phyloP scores from a whole-genome alignment of 768 basidiomycete genomes.

The Agaricus blazei region DNA sequence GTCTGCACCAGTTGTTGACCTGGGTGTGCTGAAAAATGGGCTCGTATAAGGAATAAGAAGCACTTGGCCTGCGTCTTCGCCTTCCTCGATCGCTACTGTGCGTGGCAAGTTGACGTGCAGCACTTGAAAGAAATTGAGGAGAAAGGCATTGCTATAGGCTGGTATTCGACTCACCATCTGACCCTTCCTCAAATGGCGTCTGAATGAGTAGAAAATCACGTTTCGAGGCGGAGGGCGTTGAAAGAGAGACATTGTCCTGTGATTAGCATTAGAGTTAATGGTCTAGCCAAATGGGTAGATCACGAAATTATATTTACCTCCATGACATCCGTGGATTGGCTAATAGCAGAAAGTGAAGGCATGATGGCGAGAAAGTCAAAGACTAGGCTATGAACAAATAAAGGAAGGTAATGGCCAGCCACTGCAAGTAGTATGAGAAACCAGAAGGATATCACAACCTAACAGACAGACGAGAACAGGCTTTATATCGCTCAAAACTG shows the following conservation, averaged over 20 bases:
- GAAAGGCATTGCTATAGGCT: slow-evolving; percentile 3
- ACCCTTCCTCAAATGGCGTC: slow-evolving; percentile 4
- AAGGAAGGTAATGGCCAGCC: neutral
- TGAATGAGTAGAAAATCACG: neutral
- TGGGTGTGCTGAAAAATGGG: slow-evolving; percentile 28
- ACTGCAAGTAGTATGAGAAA: neutral
- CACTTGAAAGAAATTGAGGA: slow-evolving; percentile 11
- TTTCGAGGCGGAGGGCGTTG: slow-evolving; percentile 3
- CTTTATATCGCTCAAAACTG: too few species aligned
- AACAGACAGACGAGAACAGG: too few species aligned
- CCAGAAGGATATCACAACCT: too few species aligned
- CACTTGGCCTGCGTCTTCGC: slow-evolving; percentile 28
- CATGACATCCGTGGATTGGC: neutral
- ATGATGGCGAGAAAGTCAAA: neutral
- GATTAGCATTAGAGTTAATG: neutral
- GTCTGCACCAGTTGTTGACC: slow-evolving; percentile 25
- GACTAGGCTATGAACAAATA: neutral
- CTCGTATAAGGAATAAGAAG: slow-evolving; percentile 33
- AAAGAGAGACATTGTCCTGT: slow-evolving; percentile 1
- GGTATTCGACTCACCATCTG: slow-evolving; percentile 4
- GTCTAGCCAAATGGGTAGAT: neutral
- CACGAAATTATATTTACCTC: neutral
- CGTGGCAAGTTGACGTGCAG: slow-evolving; percentile 3
- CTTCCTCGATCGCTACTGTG: slow-evolving; percentile 9
- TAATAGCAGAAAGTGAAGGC: neutral